phyloP scores from a whole-genome alignment of 2,329 filamentous ascomycete genomes.

The Xylariaceae sp. region DNA sequence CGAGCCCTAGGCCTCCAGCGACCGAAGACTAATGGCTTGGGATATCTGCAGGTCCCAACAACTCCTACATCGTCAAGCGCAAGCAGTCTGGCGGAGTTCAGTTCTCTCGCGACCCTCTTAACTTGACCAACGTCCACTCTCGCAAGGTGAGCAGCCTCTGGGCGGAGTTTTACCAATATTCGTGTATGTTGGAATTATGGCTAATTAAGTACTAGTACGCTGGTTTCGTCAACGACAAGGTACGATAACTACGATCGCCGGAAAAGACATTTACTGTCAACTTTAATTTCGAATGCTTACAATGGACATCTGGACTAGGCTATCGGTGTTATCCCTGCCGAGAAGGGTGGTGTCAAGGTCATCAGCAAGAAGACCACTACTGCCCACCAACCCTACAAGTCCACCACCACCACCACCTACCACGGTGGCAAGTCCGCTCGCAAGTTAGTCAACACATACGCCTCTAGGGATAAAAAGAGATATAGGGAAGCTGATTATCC shows the following conservation, averaged over 20 bases:
- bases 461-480: neutral
- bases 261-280: neutral
- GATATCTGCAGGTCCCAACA: conserved; percentile 67
- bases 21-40: conserved; percentile 20
- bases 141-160: conserved; percentile 65
- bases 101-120: conserved; percentile 93
- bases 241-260: conserved; percentile 41
- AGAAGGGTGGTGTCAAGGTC: conserved; percentile 78
- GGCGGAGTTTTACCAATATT: neutral
- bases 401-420: conserved; percentile 65
- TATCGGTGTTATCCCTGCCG: conserved; percentile 70
- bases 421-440: conserved; percentile 70
- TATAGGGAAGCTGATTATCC: conserved; percentile 5
- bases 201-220: conserved; percentile 64
- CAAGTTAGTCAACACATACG: conserved; percentile 60
- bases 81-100: conserved; percentile 73
- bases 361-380: conserved; percentile 79
- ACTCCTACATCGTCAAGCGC: conserved; percentile 91
- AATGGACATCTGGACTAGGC: conserved; percentile 54
- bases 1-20: neutral
- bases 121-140: conserved; percentile 86
- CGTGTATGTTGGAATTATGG: conserved; percentile 4
- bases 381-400: conserved; percentile 69
- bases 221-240: conserved; percentile 92
- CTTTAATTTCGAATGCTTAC: conserved; percentile 11